phyloP scores from a whole-genome alignment of 192 early-diverging fungal genomes.

The Coemansia brasiliensis region DNA sequence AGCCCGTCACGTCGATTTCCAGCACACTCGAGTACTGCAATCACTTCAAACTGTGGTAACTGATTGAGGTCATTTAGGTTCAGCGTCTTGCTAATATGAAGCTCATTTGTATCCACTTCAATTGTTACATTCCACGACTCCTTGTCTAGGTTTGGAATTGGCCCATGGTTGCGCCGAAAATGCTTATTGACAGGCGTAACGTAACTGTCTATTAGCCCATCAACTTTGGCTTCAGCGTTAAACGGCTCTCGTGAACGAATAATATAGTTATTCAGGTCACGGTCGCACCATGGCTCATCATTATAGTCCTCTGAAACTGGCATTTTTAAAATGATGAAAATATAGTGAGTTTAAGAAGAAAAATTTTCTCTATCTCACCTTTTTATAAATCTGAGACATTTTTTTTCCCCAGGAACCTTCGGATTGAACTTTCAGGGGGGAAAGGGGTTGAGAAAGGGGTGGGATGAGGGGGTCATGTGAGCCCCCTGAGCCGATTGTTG shows the following conservation, averaged over 20 bases:
- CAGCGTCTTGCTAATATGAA: slow-evolving; percentile 26
- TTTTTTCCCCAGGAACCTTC: too few relatives aligned
- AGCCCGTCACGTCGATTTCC: slow-evolving; percentile 83
- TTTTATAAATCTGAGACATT: too few relatives aligned
- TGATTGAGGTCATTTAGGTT: slow-evolving; percentile 57
- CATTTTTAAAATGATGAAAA: background rate
- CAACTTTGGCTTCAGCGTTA: slow-evolving; percentile 79
- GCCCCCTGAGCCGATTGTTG: too few relatives aligned
- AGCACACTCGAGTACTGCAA: slow-evolving; percentile 77
- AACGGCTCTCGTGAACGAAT: slow-evolving; percentile 72
- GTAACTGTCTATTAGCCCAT: slow-evolving; percentile 61
- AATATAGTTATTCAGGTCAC: slow-evolving; percentile 60
- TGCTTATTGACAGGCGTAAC: slow-evolving; percentile 77
- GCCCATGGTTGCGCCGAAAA: slow-evolving; percentile 88
- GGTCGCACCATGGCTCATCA: slow-evolving; percentile 68
- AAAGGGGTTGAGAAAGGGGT: too few relatives aligned
- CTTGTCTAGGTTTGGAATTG: slow-evolving; percentile 74
- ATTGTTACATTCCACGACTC: slow-evolving; percentile 62
- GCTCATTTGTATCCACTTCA: slow-evolving; percentile 27
- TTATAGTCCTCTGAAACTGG: slow-evolving; percentile 40
- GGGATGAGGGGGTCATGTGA: too few relatives aligned
- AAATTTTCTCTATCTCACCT: too few relatives aligned
- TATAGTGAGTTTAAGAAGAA: too few relatives aligned
- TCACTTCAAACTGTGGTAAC: slow-evolving; percentile 59
- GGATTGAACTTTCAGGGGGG: too few relatives aligned